Evolutionary conservation across 495 filamentous ascomycete species (phyloP).

Genomic region (Penicillium roqueforti): DNA sequence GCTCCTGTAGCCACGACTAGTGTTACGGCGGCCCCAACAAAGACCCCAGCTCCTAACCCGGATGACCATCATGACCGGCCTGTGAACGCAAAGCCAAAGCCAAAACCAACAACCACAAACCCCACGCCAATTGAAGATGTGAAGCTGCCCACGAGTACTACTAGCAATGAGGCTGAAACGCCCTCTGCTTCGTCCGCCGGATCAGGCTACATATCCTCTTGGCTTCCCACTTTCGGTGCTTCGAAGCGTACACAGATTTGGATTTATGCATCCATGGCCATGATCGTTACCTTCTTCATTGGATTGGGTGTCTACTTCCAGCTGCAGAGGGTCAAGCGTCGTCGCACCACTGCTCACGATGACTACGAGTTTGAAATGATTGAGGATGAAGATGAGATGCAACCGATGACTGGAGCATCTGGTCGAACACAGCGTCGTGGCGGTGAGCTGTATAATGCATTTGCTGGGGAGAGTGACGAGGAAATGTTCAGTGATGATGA

Average conservation of each 20-base stretch:
- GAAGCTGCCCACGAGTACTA: conserved; percentile 28
- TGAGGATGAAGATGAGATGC: conserved; percentile 73
- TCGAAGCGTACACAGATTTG: conserved; percentile 85
- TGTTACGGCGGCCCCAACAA: conserved; percentile 41
- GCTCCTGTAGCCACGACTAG: conserved; percentile 52
- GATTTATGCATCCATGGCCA: conserved; percentile 83
- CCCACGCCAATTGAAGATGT: conserved; percentile 18
- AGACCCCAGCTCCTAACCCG: conserved; percentile 46
- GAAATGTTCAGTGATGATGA: conserved; percentile 58
- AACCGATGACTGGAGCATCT: conserved; percentile 40
- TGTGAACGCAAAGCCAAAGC: conserved; percentile 55
- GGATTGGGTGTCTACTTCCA: conserved; percentile 77
- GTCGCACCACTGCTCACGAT: conserved; percentile 69
- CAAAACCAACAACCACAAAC: conserved; percentile 33
- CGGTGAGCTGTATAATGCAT: conserved; percentile 89
- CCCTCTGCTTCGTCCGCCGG: conserved; percentile 41
- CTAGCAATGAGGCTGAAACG: conserved; percentile 34
- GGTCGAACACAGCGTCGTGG: conserved; percentile 54
- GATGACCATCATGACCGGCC: conserved; percentile 77
- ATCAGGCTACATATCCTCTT: conserved; percentile 71
- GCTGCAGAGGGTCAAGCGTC: conserved; percentile 69
- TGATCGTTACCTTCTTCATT: conserved; percentile 81
- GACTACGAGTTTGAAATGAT: conserved; percentile 95
- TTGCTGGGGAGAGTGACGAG: conserved; percentile 77
- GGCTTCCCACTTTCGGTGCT: conserved; percentile 93